Conservation (phyloP, 1,284 basidiomycete genomes). For the Ustilago hordei region DNA sequence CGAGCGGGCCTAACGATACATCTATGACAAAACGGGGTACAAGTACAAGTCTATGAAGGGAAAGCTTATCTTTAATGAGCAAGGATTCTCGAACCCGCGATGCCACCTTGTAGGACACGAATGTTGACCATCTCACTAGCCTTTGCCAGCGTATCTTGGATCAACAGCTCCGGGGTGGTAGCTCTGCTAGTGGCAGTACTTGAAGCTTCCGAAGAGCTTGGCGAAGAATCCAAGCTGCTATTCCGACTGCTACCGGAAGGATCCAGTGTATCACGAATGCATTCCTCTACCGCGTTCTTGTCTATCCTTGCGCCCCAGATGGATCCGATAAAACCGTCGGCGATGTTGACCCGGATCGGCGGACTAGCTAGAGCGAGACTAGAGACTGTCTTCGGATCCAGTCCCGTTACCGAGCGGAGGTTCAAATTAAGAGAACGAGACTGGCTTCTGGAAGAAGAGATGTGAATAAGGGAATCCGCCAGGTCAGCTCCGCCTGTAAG, state of each 20-base stretch:
- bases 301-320: conserved; percentile 43
- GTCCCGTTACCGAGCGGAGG: conserved; percentile 20
- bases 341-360: conserved; percentile 31
- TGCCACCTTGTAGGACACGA: conserved; percentile 18
- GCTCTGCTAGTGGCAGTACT: conserved; percentile 20
- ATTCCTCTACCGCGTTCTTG: conserved; percentile 15
- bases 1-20: background rate
- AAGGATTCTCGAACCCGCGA: conserved; percentile 26
- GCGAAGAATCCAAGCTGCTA: background rate
- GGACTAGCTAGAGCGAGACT: conserved; percentile 20
- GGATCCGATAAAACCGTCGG: conserved; percentile 39
- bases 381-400: conserved; percentile 22
- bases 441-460: background rate
- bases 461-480: conserved; percentile 19
- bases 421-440: conserved; percentile 2
- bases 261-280: conserved; percentile 25
- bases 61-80: conserved; percentile 8
- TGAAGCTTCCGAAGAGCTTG: conserved; percentile 11
- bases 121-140: conserved; percentile 27
- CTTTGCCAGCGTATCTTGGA: conserved; percentile 22
- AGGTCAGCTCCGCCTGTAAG: conserved; percentile 17
- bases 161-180: conserved; percentile 22
- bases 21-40: background rate
- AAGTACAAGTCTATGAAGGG: conserved; percentile 13
- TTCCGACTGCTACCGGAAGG: background rate